Percentiles rank a stretch among this genome's conserved stretches.
phyloP scores from a whole-genome alignment of 1,284 basidiomycete species.

The Ceratobasidium sp. region DNA sequence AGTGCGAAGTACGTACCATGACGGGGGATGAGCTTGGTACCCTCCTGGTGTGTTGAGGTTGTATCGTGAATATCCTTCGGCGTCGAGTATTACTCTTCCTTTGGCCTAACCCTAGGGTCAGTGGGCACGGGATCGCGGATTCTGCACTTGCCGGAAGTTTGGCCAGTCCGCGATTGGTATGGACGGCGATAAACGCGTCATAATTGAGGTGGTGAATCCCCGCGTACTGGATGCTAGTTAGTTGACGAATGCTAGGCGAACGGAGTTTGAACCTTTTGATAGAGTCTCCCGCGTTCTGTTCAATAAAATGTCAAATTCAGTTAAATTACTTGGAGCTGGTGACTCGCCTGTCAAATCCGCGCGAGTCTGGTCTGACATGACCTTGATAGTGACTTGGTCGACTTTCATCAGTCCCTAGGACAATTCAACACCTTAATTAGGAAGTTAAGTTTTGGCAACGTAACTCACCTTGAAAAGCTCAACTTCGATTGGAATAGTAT shows the following conservation, averaged over 20 bases:
- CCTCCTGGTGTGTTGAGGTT: constrained; percentile 13
- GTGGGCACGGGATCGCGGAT: no score
- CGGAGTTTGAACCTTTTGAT: constrained; percentile 34
- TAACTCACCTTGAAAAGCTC: constrained; percentile 15
- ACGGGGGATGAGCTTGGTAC: neutral
- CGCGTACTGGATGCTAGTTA: constrained; percentile 29
- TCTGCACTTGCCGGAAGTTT: constrained; percentile 6
- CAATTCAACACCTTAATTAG: neutral
- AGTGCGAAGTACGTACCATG: neutral
- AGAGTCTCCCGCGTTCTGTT: constrained; percentile 23
- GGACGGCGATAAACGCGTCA: constrained; percentile 16
- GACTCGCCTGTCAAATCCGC: neutral
- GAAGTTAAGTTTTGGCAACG: no score
- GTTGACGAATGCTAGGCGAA: no score
- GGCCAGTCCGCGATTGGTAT: neutral
- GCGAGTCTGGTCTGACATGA: constrained; percentile 21
- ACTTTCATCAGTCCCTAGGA: constrained; percentile 24
- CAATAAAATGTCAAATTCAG: neutral
- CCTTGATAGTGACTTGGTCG: constrained; percentile 20
- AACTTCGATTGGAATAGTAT: neutral
- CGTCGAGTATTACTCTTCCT: constrained; percentile 28
- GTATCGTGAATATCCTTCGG: constrained; percentile 25
- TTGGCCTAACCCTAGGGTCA: neutral
- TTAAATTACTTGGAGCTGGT: neutral
- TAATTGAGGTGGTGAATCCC: constrained; percentile 20